Evolutionary conservation across 2,329 filamentous ascomycete species (phyloP).

Genomic region (Claviceps pazoutovae): DNA sequence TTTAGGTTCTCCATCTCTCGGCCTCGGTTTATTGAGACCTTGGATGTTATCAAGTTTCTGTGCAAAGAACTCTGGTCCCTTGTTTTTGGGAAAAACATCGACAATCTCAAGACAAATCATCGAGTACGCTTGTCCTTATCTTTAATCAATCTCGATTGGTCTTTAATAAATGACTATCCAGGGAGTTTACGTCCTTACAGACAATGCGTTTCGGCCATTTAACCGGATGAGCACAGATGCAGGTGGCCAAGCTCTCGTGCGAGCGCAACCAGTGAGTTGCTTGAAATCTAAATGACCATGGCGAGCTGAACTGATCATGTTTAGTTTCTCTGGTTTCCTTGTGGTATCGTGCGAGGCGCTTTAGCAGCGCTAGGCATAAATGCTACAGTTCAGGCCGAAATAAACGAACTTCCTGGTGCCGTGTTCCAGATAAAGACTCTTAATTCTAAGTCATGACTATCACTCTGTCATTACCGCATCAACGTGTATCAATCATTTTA

Average conservation of each 20-base stretch:
- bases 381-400: conserved; percentile 84
- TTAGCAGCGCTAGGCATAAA: conserved; percentile 82
- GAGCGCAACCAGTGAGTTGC: conserved; percentile 62
- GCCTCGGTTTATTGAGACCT: conserved; percentile 77
- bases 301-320: not conserved
- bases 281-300: conserved; percentile 1
- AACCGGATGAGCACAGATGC: conserved; percentile 76
- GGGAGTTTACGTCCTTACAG: conserved; percentile 93
- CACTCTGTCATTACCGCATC: not conserved
- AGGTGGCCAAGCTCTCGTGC: conserved; percentile 55
- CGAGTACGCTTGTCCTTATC: conserved; percentile 37
- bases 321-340: conserved; percentile 90
- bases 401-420: conserved; percentile 70
- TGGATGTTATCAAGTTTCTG: conserved; percentile 95
- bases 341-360: conserved; percentile 83
- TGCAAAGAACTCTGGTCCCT: conserved; percentile 97
- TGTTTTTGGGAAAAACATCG: conserved; percentile 91
- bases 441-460: conserved; percentile 44
- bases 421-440: conserved; percentile 93
- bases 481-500: not conserved
- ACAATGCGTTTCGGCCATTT: conserved; percentile 81
- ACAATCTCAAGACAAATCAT: conserved; percentile 98
- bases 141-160: not conserved
- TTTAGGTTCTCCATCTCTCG: conserved; percentile 65
- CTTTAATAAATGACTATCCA: conserved; percentile 17